A percentile compares a stretch with the other conserved stretches of the same genome.
These are phyloP conservation scores for Castanospermum australe DNA, from an alignment of 306 rosid species.

Conservation along the genomic window DNA sequence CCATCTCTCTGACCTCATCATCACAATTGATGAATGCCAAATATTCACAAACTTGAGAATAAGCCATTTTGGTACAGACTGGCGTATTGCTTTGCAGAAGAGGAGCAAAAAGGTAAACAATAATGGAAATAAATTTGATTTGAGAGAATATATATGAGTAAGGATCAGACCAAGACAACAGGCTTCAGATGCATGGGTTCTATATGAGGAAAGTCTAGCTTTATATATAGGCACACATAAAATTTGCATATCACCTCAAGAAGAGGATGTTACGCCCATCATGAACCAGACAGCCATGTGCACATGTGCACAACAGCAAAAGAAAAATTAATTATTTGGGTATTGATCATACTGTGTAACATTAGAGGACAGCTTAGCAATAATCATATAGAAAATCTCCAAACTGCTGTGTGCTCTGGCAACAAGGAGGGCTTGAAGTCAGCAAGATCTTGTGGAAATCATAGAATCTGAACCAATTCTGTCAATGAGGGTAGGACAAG, in stretches of 20 bases:
- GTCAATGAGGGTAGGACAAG: conserved; percentile 25
- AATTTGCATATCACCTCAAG: neutral
- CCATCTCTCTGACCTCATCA: conserved; percentile 29
- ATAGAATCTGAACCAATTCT: conserved; percentile 30
- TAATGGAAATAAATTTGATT: neutral
- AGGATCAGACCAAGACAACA: neutral
- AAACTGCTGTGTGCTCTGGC: conserved; percentile 14
- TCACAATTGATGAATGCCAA: conserved; percentile 27
- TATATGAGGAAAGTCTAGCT: neutral
- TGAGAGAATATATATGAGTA: neutral
- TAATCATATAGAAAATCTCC: neutral
- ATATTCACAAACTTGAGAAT: conserved; percentile 40
- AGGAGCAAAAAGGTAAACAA: conserved; percentile 1
- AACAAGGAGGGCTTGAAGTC: conserved; percentile 16
- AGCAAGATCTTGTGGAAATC: conserved; percentile 30
- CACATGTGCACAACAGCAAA: conserved; percentile 9
- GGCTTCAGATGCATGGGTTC: neutral
- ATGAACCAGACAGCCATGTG: conserved; percentile 28
- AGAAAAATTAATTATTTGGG: neutral
- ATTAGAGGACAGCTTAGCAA: neutral
- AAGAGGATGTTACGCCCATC: conserved; percentile 9
- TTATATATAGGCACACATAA: conserved; percentile 38
- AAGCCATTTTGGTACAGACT: conserved; percentile 36
- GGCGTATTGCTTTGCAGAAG: no score
- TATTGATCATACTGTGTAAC: neutral